phyloP scores from a whole-genome alignment of 371 early-diverging fungal species.

The Rhizopus stolonifer region DNA sequence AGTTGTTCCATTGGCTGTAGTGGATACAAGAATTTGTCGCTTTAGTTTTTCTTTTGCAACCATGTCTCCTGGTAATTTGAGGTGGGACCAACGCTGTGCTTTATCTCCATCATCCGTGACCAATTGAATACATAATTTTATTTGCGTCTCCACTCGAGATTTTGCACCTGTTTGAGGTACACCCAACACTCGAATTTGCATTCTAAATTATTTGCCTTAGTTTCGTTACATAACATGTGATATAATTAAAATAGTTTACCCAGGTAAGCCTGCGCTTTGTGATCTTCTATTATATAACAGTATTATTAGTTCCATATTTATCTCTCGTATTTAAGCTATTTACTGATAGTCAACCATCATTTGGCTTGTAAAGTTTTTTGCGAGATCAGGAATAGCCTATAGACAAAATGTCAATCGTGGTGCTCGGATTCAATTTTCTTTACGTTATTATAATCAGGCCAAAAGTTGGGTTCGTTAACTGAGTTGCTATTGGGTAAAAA shows the following conservation, averaged over 20 bases:
- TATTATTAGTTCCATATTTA: neutral
- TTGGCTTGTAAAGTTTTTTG: slow-evolving; percentile 48
- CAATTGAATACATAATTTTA: slow-evolving; percentile 76
- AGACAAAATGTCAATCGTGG: neutral
- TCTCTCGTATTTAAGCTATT: neutral
- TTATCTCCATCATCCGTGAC: slow-evolving; percentile 62
- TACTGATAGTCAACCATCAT: slow-evolving; percentile 16
- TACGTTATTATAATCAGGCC: slow-evolving; percentile 47
- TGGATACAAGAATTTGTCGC: slow-evolving; percentile 17
- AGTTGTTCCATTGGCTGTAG: slow-evolving; percentile 23
- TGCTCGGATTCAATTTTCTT: slow-evolving; percentile 10
- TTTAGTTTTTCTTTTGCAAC: slow-evolving; percentile 62
- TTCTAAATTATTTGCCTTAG: slow-evolving; percentile 18
- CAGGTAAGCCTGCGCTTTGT: slow-evolving; percentile 9
- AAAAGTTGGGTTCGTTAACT: slow-evolving; percentile 27
- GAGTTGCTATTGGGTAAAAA: slow-evolving; percentile 13
- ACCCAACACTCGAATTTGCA: slow-evolving; percentile 63
- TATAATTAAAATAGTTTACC: slow-evolving; percentile 11
- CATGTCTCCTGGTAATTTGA: slow-evolving; percentile 68
- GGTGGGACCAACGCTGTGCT: slow-evolving; percentile 67
- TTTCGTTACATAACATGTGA: too few species aligned
- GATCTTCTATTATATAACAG: neutral
- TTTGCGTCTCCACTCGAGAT: slow-evolving; percentile 84
- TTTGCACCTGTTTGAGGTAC: slow-evolving; percentile 75
- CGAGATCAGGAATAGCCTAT: slow-evolving; percentile 44